phyloP scores from a whole-genome alignment of 1,284 basidiomycete species.

The Marasmius tenuissimus region DNA sequence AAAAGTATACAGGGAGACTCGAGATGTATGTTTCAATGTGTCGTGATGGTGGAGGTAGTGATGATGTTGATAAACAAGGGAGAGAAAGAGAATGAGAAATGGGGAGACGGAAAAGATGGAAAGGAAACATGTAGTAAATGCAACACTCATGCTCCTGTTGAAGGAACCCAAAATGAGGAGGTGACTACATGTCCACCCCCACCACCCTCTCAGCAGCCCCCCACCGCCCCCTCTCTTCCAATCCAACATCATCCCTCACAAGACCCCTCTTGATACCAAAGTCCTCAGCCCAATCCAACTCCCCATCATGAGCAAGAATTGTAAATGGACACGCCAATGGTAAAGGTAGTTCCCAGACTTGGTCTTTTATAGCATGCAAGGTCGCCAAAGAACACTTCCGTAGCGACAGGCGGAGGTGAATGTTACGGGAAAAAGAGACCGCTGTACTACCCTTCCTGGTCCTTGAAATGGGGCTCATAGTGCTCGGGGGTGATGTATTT shows the following conservation, averaged over 20 bases:
- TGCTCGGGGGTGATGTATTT: conserved; percentile 76
- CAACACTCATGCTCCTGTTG: too few relatives aligned
- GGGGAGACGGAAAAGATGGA: too few relatives aligned
- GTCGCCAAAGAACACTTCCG: conserved; percentile 85
- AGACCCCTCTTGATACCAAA: conserved; percentile 87
- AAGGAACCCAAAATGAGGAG: conserved; percentile 13
- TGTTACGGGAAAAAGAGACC: conserved; percentile 91
- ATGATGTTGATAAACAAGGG: too few relatives aligned
- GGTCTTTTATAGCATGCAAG: conserved; percentile 90
- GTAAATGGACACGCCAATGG: conserved; percentile 92
- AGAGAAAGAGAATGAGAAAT: too few relatives aligned
- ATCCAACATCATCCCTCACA: conserved; percentile 88
- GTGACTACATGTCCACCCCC: neutral
- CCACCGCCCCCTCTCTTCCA: conserved; percentile 76
- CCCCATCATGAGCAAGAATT: conserved; percentile 89
- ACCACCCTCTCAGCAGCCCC: conserved; percentile 60
- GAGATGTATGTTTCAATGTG: too few relatives aligned
- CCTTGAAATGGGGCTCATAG: conserved; percentile 67
- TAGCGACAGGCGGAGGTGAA: conserved; percentile 73
- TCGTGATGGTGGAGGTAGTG: too few relatives aligned
- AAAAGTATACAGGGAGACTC: too few relatives aligned
- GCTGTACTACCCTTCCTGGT: conserved; percentile 71
- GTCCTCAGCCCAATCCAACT: conserved; percentile 89
- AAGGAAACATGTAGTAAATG: too few relatives aligned
- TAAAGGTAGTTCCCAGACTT: conserved; percentile 94